phyloP scores from a whole-genome alignment of 1,284 basidiomycete genomes.

The Ceratobasidium sp. region DNA sequence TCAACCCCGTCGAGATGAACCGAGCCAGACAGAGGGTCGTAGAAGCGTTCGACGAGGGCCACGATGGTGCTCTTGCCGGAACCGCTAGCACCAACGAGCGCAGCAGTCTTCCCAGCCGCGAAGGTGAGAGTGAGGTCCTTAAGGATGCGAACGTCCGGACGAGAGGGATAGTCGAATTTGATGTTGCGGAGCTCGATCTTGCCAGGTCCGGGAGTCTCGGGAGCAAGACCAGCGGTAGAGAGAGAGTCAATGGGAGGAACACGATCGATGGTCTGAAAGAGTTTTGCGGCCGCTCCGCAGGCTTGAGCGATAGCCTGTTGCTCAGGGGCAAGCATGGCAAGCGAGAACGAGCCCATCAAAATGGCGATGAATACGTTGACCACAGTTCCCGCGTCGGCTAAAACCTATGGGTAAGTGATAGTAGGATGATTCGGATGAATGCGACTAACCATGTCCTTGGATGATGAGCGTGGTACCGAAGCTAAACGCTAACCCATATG shows the following conservation, averaged over 20 bases:
- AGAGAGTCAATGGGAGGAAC: conserved; percentile 86
- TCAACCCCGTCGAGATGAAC: conserved; percentile 85
- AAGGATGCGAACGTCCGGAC: conserved; percentile 85
- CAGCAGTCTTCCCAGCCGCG: conserved; percentile 80
- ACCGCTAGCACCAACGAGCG: conserved; percentile 90
- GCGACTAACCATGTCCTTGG: conserved; percentile 61
- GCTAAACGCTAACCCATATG: conserved; percentile 67
- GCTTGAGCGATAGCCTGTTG: conserved; percentile 86
- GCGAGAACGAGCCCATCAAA: conserved; percentile 88
- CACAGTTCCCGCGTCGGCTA: conserved; percentile 69
- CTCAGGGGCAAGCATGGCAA: conserved; percentile 82
- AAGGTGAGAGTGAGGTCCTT: conserved; percentile 77
- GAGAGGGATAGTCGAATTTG: conserved; percentile 91
- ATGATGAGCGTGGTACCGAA: conserved; percentile 88
- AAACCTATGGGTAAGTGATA: conserved; percentile 16
- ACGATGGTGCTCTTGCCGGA: conserved; percentile 88
- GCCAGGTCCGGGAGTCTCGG: conserved; percentile 71
- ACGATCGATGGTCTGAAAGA: conserved; percentile 92
- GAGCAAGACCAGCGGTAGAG: conserved; percentile 75
- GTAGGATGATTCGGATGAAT: conserved; percentile 51
- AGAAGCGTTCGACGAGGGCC: conserved; percentile 87
- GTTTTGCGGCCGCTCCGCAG: conserved; percentile 91
- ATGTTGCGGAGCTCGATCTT: conserved; percentile 81
- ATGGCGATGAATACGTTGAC: conserved; percentile 88
- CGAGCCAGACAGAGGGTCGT: conserved; percentile 79